Evolutionary conservation across 257 asterid species (phyloP).

Genomic region (Gynochthodes officinalis): DNA sequence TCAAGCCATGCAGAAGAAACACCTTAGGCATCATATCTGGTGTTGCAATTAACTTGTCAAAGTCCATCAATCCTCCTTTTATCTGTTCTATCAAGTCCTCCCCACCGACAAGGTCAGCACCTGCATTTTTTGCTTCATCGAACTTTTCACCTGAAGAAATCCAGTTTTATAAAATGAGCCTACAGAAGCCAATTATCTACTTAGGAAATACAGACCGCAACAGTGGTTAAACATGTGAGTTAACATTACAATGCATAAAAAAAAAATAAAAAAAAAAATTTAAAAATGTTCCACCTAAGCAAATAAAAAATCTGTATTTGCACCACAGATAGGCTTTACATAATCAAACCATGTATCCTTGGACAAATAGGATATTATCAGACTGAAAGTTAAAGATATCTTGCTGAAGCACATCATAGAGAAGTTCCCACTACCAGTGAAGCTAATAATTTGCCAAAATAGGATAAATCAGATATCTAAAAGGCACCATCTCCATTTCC

Average conservation of each 20-base stretch:
- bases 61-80: constrained; percentile 92
- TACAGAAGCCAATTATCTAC: constrained; percentile 8
- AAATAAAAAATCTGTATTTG: background rate
- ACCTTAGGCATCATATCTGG: constrained; percentile 99
- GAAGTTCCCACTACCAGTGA: background rate
- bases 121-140: constrained; percentile 96
- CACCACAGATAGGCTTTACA: background rate
- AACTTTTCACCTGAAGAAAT: constrained; percentile 78
- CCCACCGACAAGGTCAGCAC: constrained; percentile 97
- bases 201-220: background rate
- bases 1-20: constrained; percentile 12
- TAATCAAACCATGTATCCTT: background rate
- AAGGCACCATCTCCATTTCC: background rate
- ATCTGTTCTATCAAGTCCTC: constrained; percentile 90
- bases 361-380: background rate
- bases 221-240: background rate
- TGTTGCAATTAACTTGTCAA: constrained; percentile 92
- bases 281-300: background rate
- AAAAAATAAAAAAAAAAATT: background rate
- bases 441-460: background rate
- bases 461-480: background rate
- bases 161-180: constrained; percentile 29
- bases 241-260: background rate
- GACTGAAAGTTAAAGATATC: background rate
- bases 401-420: background rate